phyloP scores from a whole-genome alignment of 2,329 filamentous ascomycete species.

The Rutstroemia sydowiana region DNA sequence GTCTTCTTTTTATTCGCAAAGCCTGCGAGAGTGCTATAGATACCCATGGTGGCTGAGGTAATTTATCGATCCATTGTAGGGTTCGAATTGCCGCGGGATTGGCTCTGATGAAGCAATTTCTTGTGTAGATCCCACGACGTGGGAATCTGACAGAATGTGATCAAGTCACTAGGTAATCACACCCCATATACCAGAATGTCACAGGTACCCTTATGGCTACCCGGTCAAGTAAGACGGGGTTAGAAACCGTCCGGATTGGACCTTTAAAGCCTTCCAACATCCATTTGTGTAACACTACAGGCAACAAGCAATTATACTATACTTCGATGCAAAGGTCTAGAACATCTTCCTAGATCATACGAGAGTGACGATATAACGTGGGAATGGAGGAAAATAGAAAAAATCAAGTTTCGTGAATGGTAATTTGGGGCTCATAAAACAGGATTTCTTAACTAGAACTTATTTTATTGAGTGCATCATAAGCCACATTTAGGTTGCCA shows the following conservation, averaged over 20 bases:
- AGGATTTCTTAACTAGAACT: too few species aligned
- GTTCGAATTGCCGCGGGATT: background rate
- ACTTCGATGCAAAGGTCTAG: background rate
- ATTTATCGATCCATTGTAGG: background rate
- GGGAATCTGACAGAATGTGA: background rate
- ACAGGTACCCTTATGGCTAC: too few species aligned
- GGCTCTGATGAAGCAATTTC: background rate
- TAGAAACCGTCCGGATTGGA: too few species aligned
- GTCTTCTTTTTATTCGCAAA: background rate
- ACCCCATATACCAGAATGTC: too few species aligned
- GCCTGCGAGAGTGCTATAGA: background rate
- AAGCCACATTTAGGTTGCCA: too few species aligned
- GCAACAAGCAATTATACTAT: background rate
- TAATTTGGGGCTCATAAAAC: too few species aligned
- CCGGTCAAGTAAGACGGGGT: too few species aligned
- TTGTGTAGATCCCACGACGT: background rate
- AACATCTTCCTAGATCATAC: background rate
- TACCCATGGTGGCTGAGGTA: background rate
- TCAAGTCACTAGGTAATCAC: background rate
- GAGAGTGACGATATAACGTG: background rate
- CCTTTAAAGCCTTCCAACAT: too few species aligned
- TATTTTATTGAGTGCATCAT: too few species aligned
- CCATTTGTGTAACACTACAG: background rate
- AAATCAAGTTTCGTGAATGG: too few species aligned
- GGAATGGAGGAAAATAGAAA: background rate